Evolutionary conservation across 805 yeast species (phyloP).

Genomic region (Metschnikowia cubensis): DNA sequence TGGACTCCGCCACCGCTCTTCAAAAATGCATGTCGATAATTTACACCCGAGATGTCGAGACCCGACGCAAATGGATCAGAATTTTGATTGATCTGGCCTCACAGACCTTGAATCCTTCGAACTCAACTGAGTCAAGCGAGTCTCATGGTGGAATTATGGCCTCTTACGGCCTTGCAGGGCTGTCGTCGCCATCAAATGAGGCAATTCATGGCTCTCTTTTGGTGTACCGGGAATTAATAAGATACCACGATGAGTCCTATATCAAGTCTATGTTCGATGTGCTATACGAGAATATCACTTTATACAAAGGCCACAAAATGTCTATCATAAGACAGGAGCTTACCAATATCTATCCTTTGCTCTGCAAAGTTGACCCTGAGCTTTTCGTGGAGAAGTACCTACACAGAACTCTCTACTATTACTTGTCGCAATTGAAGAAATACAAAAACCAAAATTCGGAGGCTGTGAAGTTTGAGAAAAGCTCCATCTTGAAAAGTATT

Average conservation of each 20-base stretch:
- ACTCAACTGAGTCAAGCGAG: conserved; percentile 11
- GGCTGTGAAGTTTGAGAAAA: conserved; percentile 51
- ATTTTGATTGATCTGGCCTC: conserved; percentile 66
- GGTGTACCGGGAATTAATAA: conserved; percentile 74
- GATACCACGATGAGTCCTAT: conserved; percentile 64
- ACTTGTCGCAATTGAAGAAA: conserved; percentile 72
- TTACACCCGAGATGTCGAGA: conserved; percentile 67
- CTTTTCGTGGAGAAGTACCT: conserved; percentile 76
- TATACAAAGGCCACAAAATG: conserved; percentile 74
- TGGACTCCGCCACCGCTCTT: conserved; percentile 79
- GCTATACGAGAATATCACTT: conserved; percentile 69
- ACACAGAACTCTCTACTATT: conserved; percentile 73
- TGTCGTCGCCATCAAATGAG: conserved; percentile 43
- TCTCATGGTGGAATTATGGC: conserved; percentile 4
- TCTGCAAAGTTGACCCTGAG: conserved; percentile 74
- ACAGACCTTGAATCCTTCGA: conserved; percentile 42
- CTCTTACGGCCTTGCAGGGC: conserved; percentile 8
- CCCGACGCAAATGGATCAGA: conserved; percentile 73
- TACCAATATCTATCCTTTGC: conserved; percentile 74
- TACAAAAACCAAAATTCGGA: conserved; percentile 45
- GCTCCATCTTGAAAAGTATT: conserved; percentile 71
- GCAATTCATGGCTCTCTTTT: conserved; percentile 83
- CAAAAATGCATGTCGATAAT: conserved; percentile 76
- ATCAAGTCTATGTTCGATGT: conserved; percentile 69
- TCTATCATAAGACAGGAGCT: conserved; percentile 77